Base-by-base conservation (phyloP, 139 green algal genomes). In the Mesostigma viride region DNA sequence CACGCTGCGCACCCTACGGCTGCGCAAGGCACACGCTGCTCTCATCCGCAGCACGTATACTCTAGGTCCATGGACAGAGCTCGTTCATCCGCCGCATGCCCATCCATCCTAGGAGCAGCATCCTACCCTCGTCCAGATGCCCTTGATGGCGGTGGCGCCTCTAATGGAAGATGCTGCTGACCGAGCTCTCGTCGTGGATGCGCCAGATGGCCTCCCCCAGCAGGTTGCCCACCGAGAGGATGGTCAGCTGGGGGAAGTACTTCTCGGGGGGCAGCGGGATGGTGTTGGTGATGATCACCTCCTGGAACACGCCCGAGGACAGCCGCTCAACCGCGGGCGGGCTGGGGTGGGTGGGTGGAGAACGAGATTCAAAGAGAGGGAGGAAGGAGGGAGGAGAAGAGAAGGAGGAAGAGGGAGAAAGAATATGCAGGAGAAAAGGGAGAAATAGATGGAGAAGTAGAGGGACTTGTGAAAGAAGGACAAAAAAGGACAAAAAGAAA, bases 211-310 rank as follows among this genome's bases (percentile, higher is more conserved):
- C 93, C 75, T 99, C 94, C 0, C 94, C 94, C 32, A 98, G 72
- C 67, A 99, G 74, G 79, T 96, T 98, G 35, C 90, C 91, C 33
- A 98, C 90, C 28, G 69, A 88, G 17, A 99, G 75, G 31, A 98
- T 88, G 31, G 94, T 99, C n/a, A 98, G 84, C 81, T 94, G 85
- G 26, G 87, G 86, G 78, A 99, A 99, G 35, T 88, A 69, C 34
- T 87, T 76, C 57, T 89, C 86, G 1, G 56, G 56, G 0, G 75
- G 8, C 11, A 94, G 70, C 1, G 91, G 87, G 69, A 99, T 98
- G 61, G 90, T 95, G 84, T 99, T 98, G 45, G 93, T 95, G 4
- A 98, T 91, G 27, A 99, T 96, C 20, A 99, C 92, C 80, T 96
- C 88, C 36, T 84, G 62, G 27, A 83, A 96, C 1, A 81, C 44